Evolutionary conservation across 2,329 filamentous ascomycete genomes (phyloP).

Genomic region (Leptographium flavum): DNA sequence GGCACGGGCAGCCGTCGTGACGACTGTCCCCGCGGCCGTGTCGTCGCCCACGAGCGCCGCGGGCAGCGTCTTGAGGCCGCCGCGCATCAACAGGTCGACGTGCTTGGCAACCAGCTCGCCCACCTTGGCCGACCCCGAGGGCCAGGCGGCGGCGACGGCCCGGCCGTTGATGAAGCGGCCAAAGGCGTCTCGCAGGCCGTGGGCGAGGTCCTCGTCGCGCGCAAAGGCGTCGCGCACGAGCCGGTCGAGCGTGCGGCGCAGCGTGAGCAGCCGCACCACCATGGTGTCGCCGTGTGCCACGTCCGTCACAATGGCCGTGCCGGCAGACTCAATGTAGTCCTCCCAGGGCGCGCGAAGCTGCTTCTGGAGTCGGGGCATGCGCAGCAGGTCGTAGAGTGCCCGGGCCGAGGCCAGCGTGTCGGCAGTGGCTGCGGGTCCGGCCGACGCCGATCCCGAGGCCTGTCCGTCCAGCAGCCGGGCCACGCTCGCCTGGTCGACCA

Average conservation of each 20-base stretch:
- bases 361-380: conserved; percentile 54
- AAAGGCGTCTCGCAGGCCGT: conserved; percentile 73
- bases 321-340: conserved; percentile 63
- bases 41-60: conserved; percentile 51
- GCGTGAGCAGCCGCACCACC: conserved; percentile 66
- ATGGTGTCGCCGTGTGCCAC: conserved; percentile 68
- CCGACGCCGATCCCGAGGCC: conserved; percentile 55
- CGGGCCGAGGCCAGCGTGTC: conserved; percentile 39
- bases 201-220: conserved; percentile 61
- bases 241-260: conserved; percentile 66
- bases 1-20: conserved; percentile 39
- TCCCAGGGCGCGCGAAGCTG: conserved; percentile 61
- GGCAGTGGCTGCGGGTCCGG: conserved; percentile 13
- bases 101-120: conserved; percentile 99
- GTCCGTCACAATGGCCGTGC: conserved; percentile 66
- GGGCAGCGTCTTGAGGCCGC: conserved; percentile 73
- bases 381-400: conserved; percentile 64
- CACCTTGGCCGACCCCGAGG: conserved; percentile 78
- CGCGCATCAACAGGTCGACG: conserved; percentile 76
- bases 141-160: conserved; percentile 56
- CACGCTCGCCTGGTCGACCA: conserved; percentile 54
- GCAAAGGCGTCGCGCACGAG: conserved; percentile 66
- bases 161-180: conserved; percentile 79
- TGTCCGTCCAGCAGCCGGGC: conserved; percentile 58
- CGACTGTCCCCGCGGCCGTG: conserved; percentile 39